Conservation (phyloP, 768 basidiomycete genomes). For the Tricholoma bakamatsutake region DNA sequence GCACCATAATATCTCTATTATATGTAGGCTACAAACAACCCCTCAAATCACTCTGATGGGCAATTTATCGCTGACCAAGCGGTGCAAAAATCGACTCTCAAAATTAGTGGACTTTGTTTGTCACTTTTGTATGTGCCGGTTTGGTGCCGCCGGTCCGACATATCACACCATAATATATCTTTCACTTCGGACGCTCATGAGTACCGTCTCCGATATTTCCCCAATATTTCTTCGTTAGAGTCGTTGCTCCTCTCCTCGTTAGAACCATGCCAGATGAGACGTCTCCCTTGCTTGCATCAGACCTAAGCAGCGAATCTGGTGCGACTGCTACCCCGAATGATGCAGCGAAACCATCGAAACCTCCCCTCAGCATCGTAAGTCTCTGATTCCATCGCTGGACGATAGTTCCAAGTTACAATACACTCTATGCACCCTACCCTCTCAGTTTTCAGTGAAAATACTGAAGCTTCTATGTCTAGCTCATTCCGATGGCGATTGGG, state of each 20-base stretch:
- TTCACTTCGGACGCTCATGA: too few relatives aligned
- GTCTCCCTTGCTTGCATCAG: constrained; percentile 24
- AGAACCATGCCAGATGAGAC: constrained; percentile 28
- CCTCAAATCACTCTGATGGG: too few relatives aligned
- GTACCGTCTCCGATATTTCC: not conserved
- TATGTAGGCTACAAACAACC: too few relatives aligned
- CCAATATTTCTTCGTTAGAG: not conserved
- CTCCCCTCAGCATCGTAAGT: constrained; percentile 16
- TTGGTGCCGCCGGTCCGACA: not conserved
- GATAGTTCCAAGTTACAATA: not conserved
- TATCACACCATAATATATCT: too few relatives aligned
- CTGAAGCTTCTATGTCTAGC: constrained; percentile 16
- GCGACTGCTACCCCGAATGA: constrained; percentile 4
- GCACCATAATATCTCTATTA: too few relatives aligned
- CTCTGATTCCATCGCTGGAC: not conserved
- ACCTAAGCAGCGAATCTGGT: not conserved
- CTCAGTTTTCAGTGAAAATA: too few relatives aligned
- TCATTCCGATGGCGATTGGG: constrained; percentile 43
- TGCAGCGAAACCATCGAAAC: constrained; percentile 5
- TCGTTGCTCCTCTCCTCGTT: not conserved
- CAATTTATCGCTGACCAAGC: too few relatives aligned
- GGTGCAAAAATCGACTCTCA: too few relatives aligned
- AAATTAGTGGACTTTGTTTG: too few relatives aligned
- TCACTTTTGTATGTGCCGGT: too few relatives aligned
- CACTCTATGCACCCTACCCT: not conserved